phyloP scores from a whole-genome alignment of 2,329 filamentous ascomycete genomes.

The Tolypocladium album region DNA sequence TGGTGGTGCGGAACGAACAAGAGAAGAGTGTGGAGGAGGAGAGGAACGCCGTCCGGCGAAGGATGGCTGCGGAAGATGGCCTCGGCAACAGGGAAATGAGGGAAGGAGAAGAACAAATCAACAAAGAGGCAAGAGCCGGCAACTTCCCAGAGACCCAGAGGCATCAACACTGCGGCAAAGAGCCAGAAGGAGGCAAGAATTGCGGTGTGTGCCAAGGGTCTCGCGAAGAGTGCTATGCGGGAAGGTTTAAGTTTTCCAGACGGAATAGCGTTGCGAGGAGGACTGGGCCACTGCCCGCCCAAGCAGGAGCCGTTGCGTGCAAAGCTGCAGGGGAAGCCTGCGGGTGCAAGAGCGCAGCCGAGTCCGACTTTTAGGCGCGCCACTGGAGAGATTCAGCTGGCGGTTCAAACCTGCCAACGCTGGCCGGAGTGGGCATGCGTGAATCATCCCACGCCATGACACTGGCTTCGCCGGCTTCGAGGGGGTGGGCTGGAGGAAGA shows the following conservation, averaged over 20 bases:
- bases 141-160: conserved; percentile 10
- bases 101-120: conserved; percentile 4
- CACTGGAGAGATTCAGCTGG: neutral
- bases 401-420: neutral
- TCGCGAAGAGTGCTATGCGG: conserved; percentile 4
- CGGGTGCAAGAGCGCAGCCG: neutral
- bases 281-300: neutral
- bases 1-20: conserved; percentile 10
- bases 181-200: conserved; percentile 10
- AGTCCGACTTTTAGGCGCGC: neutral
- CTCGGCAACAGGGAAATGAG: neutral
- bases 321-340: neutral
- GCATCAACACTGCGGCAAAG: conserved; percentile 3
- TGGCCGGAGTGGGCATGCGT: neutral
- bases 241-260: conserved; percentile 1
- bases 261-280: neutral
- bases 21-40: conserved; percentile 4
- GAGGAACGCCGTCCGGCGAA: neutral
- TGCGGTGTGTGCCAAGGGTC: conserved; percentile 11
- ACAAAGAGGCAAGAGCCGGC: conserved; percentile 12
- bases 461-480: no score
- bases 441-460: neutral
- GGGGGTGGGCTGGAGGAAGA: no score
- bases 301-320: neutral
- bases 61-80: conserved; percentile 4